Percentiles rank a stretch among this genome's conserved stretches.
These are phyloP conservation scores for Datura wrightii DNA, from an alignment of 257 asterid genomes.

Conservation along the genomic window DNA sequence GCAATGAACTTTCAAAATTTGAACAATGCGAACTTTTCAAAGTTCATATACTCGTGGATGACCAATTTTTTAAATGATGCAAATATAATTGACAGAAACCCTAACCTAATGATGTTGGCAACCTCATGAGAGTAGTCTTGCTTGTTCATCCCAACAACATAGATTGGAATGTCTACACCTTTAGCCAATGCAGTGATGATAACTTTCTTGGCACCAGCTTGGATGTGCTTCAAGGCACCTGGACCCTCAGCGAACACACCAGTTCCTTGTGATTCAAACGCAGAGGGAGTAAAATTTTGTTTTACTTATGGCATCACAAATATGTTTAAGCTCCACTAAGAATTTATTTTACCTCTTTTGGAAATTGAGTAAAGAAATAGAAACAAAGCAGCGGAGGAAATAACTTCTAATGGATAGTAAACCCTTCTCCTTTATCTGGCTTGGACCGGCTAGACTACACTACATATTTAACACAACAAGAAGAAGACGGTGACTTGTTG, in stretches of 20 bases:
- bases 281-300: too few relatives aligned
- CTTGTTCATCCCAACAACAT: conserved; percentile 88
- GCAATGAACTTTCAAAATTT: not conserved
- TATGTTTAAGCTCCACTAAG: too few relatives aligned
- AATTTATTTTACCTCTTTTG: too few relatives aligned
- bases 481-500: too few relatives aligned
- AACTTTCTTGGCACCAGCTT: conserved; percentile 97
- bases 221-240: conserved; percentile 96
- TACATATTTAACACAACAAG: too few relatives aligned
- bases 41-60: not conserved
- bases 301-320: too few relatives aligned
- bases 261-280: conserved; percentile 63
- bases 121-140: conserved; percentile 78
- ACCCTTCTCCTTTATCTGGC: too few relatives aligned
- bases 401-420: too few relatives aligned
- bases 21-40: not conserved
- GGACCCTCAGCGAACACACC: conserved; percentile 97
- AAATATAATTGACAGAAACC: not conserved
- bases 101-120: conserved; percentile 79
- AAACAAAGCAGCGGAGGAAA: too few relatives aligned
- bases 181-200: conserved; percentile 95
- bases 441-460: too few relatives aligned
- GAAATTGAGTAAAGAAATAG: too few relatives aligned
- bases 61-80: not conserved
- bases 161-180: conserved; percentile 93